Base-by-base conservation (phyloP, 371 early-diverging fungal species). In the Mucor saturninus region DNA sequence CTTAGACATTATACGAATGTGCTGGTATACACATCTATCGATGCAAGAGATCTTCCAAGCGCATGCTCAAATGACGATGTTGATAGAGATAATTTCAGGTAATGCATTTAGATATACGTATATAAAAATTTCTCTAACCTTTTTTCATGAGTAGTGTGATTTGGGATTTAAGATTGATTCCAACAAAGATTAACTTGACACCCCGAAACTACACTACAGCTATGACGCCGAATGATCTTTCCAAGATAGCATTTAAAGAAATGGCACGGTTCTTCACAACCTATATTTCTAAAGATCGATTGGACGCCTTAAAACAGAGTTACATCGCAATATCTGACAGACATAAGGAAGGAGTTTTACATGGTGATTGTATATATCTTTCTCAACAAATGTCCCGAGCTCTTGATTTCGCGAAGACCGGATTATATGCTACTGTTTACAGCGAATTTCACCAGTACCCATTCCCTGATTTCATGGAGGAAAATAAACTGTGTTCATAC, bases 1-100 rank as follows among this genome's bases (percentile, higher is more conserved):
- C 73, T 94, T 14, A 61, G 57, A 4, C 86, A 91, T 61, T 64
- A 91, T 31, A 57, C 75, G 4, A 86, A 94, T 63, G 91, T 92
- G 3, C 74, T 96, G 4, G 93, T 93, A 0, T 94, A 93, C 67
- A 81, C 88, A n/a, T 76, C 84, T 37, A 71, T 79, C 43, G 94
- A 94, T 0, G 21, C 67, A 0, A 76, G 91, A 13, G 89, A 89
- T 30, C 63, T 92, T 11, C 89, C 92, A 5, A 89, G 87, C 61
- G 77, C 83, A 80, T 86, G 89, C 56, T 82, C 88, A 14, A 93
- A 94, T 14, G 91, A 91, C 2, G 93, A 93, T 68, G 70, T 91
- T 1, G 94, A 93, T 63, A 92, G 93, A 5, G 94, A 94, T 73
- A 80, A 85, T 9, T 86, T 79, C 53, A 80, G 72, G 72, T 74